Evolutionary conservation across 805 yeast species (phyloP), one percentile per base, ranked within the genome.

Genomic region (Zygosaccharomyces gambellarensis): DNA sequence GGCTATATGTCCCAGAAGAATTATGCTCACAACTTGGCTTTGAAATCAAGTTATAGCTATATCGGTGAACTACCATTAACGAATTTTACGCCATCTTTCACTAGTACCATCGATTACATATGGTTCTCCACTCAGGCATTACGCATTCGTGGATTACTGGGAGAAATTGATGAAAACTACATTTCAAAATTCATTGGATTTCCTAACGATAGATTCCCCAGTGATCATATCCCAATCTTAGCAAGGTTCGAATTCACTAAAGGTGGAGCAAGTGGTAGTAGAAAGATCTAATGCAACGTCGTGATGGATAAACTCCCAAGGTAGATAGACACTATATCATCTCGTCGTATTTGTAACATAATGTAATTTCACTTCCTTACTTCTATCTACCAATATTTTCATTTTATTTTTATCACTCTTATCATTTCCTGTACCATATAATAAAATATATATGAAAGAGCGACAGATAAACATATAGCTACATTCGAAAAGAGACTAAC

Each of bases 41-140:
- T 94, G 68, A 87, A 82, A 66, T 87, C 96, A 7, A 87, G 96
- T 3, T 94, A 94, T 66, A 82, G 85, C 38, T 76, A 79, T 54
- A 79, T 90, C 62, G 90, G 90, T 23, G 97, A 94, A 68, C 76
- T 94, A 52, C 95, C 97, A 40, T 92, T 92, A 67, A 92, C 99
- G 5, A 94, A 94, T 69, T 85, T 83, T 69, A 84, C 98, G 0
- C 99, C 99, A 25, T 82, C 85, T 31, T 94, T 94, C 70, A 89
- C 95, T 1, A 90, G 89, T 62, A 90, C 84, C 36, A 88, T 94
- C 70, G 99, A 94, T 71, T 94, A 94, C 66, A 83, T 94, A 50
- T 95, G 98, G 96, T 90, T 87, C 69, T 81, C 96, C 2, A 86
- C 96, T 7, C 76, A 82, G 11, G 75, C 82, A n/a, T 73, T 94